Evolutionary conservation across 2,329 filamentous ascomycete species (phyloP).

Genomic region (Trichophyton verrucosum): DNA sequence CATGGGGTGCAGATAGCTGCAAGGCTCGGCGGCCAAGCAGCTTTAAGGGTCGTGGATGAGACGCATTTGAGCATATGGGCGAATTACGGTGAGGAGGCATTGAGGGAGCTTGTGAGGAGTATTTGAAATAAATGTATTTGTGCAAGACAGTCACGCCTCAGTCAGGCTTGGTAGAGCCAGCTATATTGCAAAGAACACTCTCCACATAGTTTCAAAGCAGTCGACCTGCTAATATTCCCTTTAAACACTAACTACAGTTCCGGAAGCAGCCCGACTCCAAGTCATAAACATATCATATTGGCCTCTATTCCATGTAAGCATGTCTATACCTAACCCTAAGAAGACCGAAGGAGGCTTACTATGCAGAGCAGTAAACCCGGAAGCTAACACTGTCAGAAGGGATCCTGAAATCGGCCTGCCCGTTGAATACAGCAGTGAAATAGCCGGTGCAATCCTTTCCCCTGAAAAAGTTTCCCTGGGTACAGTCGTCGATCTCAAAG

Average conservation of each 20-base stretch:
- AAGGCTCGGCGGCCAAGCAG: slow-evolving; percentile 21
- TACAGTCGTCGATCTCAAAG: background rate
- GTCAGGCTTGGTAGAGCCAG: background rate
- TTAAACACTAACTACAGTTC: background rate
- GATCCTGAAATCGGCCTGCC: background rate
- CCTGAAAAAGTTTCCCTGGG: background rate
- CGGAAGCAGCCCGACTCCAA: too few species aligned
- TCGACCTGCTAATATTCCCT: too few species aligned
- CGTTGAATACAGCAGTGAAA: background rate
- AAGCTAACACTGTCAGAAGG: background rate
- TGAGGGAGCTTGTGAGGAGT: background rate
- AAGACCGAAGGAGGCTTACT: background rate
- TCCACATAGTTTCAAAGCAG: background rate
- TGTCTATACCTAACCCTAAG: background rate
- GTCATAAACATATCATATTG: too few species aligned
- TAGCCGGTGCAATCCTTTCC: background rate
- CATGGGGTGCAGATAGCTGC: slow-evolving; percentile 24
- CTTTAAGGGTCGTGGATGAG: slow-evolving; percentile 23
- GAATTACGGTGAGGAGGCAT: background rate
- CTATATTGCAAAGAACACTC: background rate
- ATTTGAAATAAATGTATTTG: background rate
- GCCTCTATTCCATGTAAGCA: background rate
- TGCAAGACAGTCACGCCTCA: background rate
- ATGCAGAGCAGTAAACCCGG: background rate
- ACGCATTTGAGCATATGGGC: slow-evolving; percentile 19